Evolutionary conservation across 2,329 filamentous ascomycete genomes (phyloP), one percentile per base, ranked within the genome.

Genomic region (Ascochyta koolunga): DNA sequence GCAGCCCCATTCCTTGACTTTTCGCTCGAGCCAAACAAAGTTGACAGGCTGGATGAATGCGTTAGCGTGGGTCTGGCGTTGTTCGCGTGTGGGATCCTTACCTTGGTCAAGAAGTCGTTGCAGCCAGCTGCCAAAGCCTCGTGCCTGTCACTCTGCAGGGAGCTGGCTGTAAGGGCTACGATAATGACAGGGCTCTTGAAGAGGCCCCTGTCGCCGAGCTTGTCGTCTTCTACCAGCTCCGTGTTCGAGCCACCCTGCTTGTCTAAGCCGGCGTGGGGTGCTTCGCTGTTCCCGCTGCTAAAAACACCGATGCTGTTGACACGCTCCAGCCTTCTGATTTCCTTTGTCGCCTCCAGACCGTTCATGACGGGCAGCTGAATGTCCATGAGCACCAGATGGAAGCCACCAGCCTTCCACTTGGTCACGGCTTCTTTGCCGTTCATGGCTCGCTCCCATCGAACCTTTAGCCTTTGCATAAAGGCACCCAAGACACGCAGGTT

Each of bases 181-280:
- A 99, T 98, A 69, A 98, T 98, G 66, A 99, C 93, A 0, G 95
- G 93, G 62, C 91, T 96, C 77, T 97, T 97, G 82, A 98, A 98
- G 44, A 95, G 76, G 31, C 80, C 61, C 52, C 66, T 82, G 61
- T 88, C 89, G 33, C 83, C 80, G 4, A 93, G 81, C 60, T 85
- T 86, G 71, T 93, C 90, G 59, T 89, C 83, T 25, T 86, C 86
- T 7, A 82, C 78, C 7, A 75, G 45, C 32, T 75, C 71, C 37
- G 67, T 54, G 41, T 70, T 68, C 19, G 56, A 53, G 25, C 59
- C 69, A 35, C 77, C 74, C 18, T 77, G 75, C 54, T 80, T 78
- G 1, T 58, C 66, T 4, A 69, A 60, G 32, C 66, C 64, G 38
- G 58, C 69, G 56, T 71, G 67, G 15, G 70, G 67, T 7, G 72